These are phyloP conservation scores for Coprinellus micaceus DNA, from an alignment of 768 basidiomycete species.

Conservation along the genomic window DNA sequence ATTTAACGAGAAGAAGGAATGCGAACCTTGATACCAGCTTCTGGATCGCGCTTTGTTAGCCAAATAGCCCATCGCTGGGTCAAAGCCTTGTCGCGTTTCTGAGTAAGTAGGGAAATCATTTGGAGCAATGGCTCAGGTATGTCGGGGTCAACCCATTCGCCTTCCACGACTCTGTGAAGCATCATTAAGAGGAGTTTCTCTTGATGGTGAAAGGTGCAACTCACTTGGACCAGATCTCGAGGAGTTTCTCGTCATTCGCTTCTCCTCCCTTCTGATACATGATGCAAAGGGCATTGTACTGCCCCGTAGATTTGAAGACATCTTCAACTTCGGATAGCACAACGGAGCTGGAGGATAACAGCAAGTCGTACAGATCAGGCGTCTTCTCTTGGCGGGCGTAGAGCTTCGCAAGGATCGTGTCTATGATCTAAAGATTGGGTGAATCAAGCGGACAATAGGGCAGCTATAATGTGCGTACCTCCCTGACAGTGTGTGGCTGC, in stretches of 20 bases:
- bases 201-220: constrained; percentile 21
- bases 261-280: constrained; percentile 57
- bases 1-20: too few relatives aligned
- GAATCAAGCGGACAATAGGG: too few relatives aligned
- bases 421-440: constrained; percentile 53
- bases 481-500: too few relatives aligned
- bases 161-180: constrained; percentile 55
- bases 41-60: constrained; percentile 66
- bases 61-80: constrained; percentile 78
- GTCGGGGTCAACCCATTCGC: constrained; percentile 58
- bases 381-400: constrained; percentile 60
- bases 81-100: constrained; percentile 55
- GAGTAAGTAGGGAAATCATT: constrained; percentile 54
- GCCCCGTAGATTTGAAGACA: constrained; percentile 44
- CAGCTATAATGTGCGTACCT: too few relatives aligned
- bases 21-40: constrained; percentile 66
- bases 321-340: constrained; percentile 62
- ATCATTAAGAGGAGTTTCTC: not conserved
- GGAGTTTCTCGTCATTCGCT: constrained; percentile 45
- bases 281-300: constrained; percentile 58
- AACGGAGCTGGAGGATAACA: constrained; percentile 53
- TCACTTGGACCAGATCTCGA: constrained; percentile 68
- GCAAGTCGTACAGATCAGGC: constrained; percentile 55
- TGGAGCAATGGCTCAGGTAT: constrained; percentile 60
- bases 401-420: constrained; percentile 76